Percentiles rank a stretch among this genome's conserved stretches.
phyloP scores from a whole-genome alignment of 306 rosid genomes.

The Oxytropis ochrocephala region DNA sequence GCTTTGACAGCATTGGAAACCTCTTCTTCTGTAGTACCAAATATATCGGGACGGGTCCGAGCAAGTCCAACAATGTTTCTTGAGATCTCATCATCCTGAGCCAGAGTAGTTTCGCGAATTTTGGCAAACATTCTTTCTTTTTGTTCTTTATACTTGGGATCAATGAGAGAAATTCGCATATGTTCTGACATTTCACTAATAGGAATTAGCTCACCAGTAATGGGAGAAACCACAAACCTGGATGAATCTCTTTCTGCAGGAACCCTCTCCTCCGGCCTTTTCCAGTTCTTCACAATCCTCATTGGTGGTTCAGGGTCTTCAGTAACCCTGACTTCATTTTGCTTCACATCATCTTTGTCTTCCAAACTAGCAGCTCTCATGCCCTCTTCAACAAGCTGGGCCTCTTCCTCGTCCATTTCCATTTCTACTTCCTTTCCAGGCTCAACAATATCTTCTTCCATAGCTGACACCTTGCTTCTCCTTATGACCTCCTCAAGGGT shows the following conservation, averaged over 20 bases:
- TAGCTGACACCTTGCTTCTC: slow-evolving; percentile 65
- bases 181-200: slow-evolving; percentile 92
- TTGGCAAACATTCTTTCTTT: slow-evolving; percentile 95
- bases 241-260: slow-evolving; percentile 79
- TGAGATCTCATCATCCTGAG: slow-evolving; percentile 88
- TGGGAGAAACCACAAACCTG: slow-evolving; percentile 75
- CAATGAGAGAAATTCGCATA: slow-evolving; percentile 86
- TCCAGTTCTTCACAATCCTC: slow-evolving; percentile 96
- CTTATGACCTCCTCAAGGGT: slow-evolving; percentile 86
- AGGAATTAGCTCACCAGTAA: slow-evolving; percentile 79
- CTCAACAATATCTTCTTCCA: slow-evolving; percentile 68
- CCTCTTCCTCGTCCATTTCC: slow-evolving; percentile 97
- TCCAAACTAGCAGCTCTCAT: slow-evolving; percentile 67
- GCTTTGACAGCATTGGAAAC: slow-evolving; percentile 96
- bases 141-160: slow-evolving; percentile 92
- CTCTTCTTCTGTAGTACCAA: slow-evolving; percentile 93
- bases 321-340: slow-evolving; percentile 42
- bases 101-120: slow-evolving; percentile 87
- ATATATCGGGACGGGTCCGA: slow-evolving; percentile 90
- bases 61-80: slow-evolving; percentile 85
- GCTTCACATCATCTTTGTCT: slow-evolving; percentile 54
- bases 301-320: slow-evolving; percentile 80
- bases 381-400: slow-evolving; percentile 90
- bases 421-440: slow-evolving; percentile 84
- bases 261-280: slow-evolving; percentile 84